phyloP scores from a whole-genome alignment of 1,139 yeast genomes.

The Nakaseomyces bracarensis region DNA sequence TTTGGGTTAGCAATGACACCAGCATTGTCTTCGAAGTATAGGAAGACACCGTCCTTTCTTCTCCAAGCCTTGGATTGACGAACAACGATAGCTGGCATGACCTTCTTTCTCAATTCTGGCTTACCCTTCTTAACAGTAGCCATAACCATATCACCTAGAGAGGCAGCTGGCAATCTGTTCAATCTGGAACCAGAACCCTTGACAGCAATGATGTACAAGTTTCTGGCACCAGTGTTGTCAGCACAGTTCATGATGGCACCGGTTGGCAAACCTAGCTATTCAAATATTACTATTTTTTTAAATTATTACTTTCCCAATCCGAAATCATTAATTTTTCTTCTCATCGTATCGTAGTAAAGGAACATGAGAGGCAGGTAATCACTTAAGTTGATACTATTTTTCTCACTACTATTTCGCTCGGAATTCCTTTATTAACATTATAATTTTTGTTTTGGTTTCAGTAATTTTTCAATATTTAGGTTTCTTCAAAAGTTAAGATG shows the following conservation, averaged over 20 bases:
- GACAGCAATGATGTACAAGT: constrained; percentile 97
- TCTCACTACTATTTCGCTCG: too few relatives aligned
- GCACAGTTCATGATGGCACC: constrained; percentile 99
- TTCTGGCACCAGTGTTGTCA: constrained; percentile 99
- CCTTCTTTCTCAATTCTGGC: constrained; percentile 99
- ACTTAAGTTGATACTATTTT: too few relatives aligned
- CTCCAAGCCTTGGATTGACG: constrained; percentile 99
- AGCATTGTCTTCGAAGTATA: constrained; percentile 99
- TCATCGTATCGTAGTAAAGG: neutral
- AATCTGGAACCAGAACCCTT: constrained; percentile 99
- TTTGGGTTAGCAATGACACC: constrained; percentile 99
- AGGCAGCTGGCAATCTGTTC: constrained; percentile 99
- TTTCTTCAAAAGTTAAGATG: too few relatives aligned
- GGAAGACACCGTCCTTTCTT: constrained; percentile 99
- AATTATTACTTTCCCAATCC: neutral
- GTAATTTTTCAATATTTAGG: too few relatives aligned
- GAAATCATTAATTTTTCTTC: neutral
- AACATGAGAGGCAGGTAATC: too few relatives aligned
- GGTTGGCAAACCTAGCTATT: constrained; percentile 93
- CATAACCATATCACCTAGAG: constrained; percentile 99
- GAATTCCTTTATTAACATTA: too few relatives aligned
- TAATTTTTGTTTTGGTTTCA: too few relatives aligned
- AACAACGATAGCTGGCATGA: constrained; percentile 99
- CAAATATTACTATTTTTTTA: constrained; percentile 9
- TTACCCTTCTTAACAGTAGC: constrained; percentile 99